Evolutionary conservation across 2,329 filamentous ascomycete species (phyloP).

Genomic region (Exophiala sideris): DNA sequence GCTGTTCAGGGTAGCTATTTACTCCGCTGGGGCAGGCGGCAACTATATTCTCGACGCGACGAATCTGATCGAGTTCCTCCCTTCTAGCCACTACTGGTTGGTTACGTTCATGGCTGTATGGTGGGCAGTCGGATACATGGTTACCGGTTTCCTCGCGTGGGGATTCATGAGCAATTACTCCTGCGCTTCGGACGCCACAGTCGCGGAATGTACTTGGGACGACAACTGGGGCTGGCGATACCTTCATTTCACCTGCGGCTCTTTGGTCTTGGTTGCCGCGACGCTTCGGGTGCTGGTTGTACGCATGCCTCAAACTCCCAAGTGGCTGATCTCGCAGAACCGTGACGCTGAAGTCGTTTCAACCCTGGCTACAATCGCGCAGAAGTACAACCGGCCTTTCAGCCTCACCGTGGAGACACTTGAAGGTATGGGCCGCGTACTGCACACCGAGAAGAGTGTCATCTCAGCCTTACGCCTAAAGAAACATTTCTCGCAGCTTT

Average conservation of each 20-base stretch:
- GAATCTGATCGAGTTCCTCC: conserved; percentile 56
- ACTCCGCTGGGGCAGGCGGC: conserved; percentile 21
- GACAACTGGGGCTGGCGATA: conserved; percentile 59
- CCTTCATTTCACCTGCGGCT: conserved; percentile 53
- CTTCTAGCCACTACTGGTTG: conserved; percentile 60
- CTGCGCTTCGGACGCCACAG: conserved; percentile 38
- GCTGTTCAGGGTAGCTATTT: conserved; percentile 17
- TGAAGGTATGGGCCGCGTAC: conserved; percentile 41
- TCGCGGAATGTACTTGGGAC: conserved; percentile 45
- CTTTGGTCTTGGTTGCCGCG: conserved; percentile 53
- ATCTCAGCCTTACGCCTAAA: conserved; percentile 36
- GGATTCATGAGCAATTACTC: conserved; percentile 49
- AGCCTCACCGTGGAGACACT: conserved; percentile 50
- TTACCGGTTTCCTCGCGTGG: conserved; percentile 52
- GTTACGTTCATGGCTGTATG: conserved; percentile 34
- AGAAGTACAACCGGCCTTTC: conserved; percentile 52
- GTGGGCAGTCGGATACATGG: conserved; percentile 30
- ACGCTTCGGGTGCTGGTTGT: conserved; percentile 54
- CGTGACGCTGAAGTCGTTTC: conserved; percentile 51
- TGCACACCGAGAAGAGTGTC: conserved; percentile 31
- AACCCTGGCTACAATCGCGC: conserved; percentile 49
- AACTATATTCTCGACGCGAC: conserved; percentile 37
- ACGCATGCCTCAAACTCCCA: conserved; percentile 55
- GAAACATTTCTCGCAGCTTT: conserved; percentile 63
- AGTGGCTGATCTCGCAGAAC: conserved; percentile 54